A percentile compares a stretch with the other conserved stretches of the same genome.
These are phyloP conservation scores for Sporothrix luriei DNA, from an alignment of 2,329 filamentous ascomycete genomes.

Conservation along the genomic window DNA sequence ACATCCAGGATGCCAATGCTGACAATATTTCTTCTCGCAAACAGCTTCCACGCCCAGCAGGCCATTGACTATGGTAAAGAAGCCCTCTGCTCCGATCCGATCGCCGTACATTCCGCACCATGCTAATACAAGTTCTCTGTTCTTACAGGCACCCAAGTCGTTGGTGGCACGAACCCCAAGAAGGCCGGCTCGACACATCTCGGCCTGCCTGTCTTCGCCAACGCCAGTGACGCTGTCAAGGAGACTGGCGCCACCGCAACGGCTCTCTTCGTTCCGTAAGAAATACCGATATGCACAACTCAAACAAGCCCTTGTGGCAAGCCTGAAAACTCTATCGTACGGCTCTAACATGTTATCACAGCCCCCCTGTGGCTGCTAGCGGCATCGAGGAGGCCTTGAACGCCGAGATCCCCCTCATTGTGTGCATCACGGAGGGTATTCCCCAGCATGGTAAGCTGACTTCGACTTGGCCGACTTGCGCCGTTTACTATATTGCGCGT, in stretches of 20 bases:
- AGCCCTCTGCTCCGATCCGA: not conserved
- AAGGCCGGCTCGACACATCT: slow-evolving; percentile 92
- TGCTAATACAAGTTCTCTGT: slow-evolving; percentile 13
- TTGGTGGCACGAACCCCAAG: slow-evolving; percentile 98
- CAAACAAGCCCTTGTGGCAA: not conserved
- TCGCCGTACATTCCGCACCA: too few species aligned
- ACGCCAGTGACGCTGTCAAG: slow-evolving; percentile 84
- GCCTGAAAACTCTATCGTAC: not conserved
- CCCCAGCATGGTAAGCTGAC: slow-evolving; percentile 82
- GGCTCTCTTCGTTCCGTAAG: slow-evolving; percentile 93
- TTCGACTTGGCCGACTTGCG: not conserved
- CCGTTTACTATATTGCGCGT: not conserved
- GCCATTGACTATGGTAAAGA: slow-evolving; percentile 93
- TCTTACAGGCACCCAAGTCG: slow-evolving; percentile 81
- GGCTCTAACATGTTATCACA: slow-evolving; percentile 44
- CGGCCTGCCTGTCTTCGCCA: slow-evolving; percentile 88
- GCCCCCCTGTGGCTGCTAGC: slow-evolving; percentile 85
- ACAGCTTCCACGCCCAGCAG: slow-evolving; percentile 93
- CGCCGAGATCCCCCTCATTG: slow-evolving; percentile 91
- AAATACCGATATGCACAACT: slow-evolving; percentile 16
- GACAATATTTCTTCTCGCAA: not conserved
- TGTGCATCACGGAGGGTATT: slow-evolving; percentile 98
- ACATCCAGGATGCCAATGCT: slow-evolving; percentile 21
- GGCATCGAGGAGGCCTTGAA: slow-evolving; percentile 96
- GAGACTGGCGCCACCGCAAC: slow-evolving; percentile 88